These are phyloP conservation scores for Phytophthora ramorum DNA, from an alignment of 352 stramenopile genomes.

Conservation along the genomic window DNA sequence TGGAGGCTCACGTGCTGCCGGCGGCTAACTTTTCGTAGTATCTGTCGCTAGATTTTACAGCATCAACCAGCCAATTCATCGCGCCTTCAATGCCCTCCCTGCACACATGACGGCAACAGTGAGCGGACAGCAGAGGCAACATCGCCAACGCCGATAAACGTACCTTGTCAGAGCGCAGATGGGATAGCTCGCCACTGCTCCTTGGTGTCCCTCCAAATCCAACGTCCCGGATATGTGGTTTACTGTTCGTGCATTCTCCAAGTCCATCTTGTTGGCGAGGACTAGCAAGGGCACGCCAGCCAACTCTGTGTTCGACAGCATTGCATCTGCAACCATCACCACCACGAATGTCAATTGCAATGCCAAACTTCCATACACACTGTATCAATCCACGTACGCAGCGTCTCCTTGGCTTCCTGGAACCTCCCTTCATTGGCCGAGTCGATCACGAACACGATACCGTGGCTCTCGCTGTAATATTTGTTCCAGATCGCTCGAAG, in stretches of 20 bases:
- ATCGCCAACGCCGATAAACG: neutral
- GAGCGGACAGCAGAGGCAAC: neutral
- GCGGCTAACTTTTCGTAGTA: conserved; percentile 56
- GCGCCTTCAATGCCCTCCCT: conserved; percentile 74
- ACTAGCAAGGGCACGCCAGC: conserved; percentile 89
- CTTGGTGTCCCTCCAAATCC: conserved; percentile 48
- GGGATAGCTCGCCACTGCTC: conserved; percentile 50
- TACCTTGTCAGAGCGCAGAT: conserved; percentile 73
- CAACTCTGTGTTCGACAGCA: conserved; percentile 82
- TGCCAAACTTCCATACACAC: neutral
- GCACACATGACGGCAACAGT: conserved; percentile 3
- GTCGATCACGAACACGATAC: conserved; percentile 93
- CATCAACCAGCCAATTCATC: conserved; percentile 79
- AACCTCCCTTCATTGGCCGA: conserved; percentile 87
- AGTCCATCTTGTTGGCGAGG: conserved; percentile 93
- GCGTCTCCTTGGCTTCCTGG: conserved; percentile 87
- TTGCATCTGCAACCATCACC: conserved; percentile 55
- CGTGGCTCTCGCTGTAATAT: conserved; percentile 94
- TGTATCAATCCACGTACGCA: conserved; percentile 53
- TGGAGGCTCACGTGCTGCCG: conserved; percentile 19
- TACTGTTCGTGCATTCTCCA: conserved; percentile 56
- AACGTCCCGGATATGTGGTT: conserved; percentile 55
- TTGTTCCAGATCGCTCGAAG: conserved; percentile 94
- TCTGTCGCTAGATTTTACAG: conserved; percentile 74
- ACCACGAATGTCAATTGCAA: neutral